Evolutionary conservation across 768 basidiomycete genomes (phyloP).

Genomic region (Termitomyces sp.): DNA sequence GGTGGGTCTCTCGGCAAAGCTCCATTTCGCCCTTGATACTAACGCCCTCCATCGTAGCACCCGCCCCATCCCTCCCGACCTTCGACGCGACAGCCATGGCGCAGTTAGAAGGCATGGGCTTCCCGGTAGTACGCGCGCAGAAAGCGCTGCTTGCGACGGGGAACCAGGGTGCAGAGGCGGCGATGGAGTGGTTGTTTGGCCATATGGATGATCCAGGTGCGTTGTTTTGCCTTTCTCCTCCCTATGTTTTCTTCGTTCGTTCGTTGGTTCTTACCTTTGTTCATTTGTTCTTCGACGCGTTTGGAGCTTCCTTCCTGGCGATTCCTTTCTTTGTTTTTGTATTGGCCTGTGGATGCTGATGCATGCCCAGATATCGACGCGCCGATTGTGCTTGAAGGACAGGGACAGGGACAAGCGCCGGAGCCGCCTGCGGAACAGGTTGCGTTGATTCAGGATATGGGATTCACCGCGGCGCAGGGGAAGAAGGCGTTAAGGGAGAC

Average conservation of each 20-base stretch:
- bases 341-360: neutral
- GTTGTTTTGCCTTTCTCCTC: constrained; percentile 9
- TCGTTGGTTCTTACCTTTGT: no score
- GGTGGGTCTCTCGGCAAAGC: constrained; percentile 14
- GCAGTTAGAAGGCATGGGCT: constrained; percentile 87
- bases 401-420: constrained; percentile 21
- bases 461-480: constrained; percentile 82
- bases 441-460: constrained; percentile 81
- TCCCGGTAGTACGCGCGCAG: constrained; percentile 80
- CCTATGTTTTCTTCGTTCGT: neutral
- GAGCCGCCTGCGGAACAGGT: constrained; percentile 75
- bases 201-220: constrained; percentile 94
- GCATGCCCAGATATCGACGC: constrained; percentile 72
- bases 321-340: no score
- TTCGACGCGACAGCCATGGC: constrained; percentile 75
- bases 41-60: neutral
- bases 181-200: constrained; percentile 94
- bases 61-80: constrained; percentile 43
- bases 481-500: constrained; percentile 85
- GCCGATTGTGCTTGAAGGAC: constrained; percentile 45
- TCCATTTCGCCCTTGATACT: neutral
- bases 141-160: constrained; percentile 91
- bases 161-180: constrained; percentile 65
- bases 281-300: no score
- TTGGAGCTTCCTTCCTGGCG: no score